These are phyloP conservation scores for Acanthamoeba royreba DNA, from an alignment of 208 protist species.

Conservation along the genomic window DNA sequence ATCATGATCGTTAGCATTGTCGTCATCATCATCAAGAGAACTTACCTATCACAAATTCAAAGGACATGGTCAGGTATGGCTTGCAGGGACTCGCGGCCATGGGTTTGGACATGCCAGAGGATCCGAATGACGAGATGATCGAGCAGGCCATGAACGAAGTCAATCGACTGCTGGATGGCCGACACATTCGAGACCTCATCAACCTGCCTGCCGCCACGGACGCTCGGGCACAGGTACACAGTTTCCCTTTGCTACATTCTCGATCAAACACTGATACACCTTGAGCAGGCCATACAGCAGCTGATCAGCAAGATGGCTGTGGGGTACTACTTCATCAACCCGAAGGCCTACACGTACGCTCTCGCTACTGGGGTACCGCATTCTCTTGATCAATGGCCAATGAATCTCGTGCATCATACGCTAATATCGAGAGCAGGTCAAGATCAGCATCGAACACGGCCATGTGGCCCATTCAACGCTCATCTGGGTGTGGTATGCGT, in stretches of 20 bases:
- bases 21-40: background rate
- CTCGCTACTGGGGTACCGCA: background rate
- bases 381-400: no score
- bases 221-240: background rate
- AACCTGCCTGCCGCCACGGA: background rate
- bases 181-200: background rate
- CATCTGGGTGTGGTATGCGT: constrained; percentile 5
- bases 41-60: background rate
- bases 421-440: background rate
- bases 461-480: background rate
- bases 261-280: no score
- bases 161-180: background rate
- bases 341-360: background rate
- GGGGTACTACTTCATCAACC: constrained; percentile 3
- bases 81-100: background rate
- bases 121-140: background rate
- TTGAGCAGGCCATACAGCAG: background rate
- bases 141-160: background rate
- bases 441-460: background rate
- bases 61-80: constrained; percentile 4
- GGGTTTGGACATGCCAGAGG: background rate
- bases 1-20: background rate
- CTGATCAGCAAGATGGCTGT: constrained; percentile 25
- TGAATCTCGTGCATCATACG: no score
- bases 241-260: background rate